Base-by-base conservation (phyloP, 1,284 basidiomycete species). In the Rhodotorula sp. region DNA sequence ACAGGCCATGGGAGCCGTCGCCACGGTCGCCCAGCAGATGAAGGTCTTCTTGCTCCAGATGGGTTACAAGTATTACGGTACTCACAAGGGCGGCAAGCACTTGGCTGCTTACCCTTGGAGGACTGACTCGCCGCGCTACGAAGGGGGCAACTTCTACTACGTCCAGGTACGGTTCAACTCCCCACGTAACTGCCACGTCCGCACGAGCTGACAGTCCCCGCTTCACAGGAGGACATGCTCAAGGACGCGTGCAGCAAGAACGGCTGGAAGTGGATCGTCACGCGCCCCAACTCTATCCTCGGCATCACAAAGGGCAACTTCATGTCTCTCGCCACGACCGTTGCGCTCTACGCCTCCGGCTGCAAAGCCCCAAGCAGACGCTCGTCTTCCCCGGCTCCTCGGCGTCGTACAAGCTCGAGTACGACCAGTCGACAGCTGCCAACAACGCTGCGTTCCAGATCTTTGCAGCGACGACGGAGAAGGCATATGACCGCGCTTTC, bases 201-300 rank as follows among this genome's bases (percentile, higher is more conserved):
- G 47, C 47, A 48, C n/a, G n/a, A 24, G 24, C 47, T 48, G 22
- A 49, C 22, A n/a, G 2, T 49, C 22, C 22, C 24, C n/a, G 15
- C 19, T 49, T 9, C 22, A 48, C 62, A 64, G 36, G 63, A 64
- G 48, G 63, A 64, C 48, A 64, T 64, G 63, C 63, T 64, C 49
- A 58, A 59, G 20, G 55, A 58, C 11, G 55, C n/a, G 7, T 17
- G 29, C 13, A n/a, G 36, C 17, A 57, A 57, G 15, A n/a, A 52
- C 34, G 48, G 62, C n/a, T 64, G 62, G 62, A 29, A 32, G 6
- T 52, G 48, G 56, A 51, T 58, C 49, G 39, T 64, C 4, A 53
- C 44, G 24, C 55, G 55, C 4, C 56, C 55, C 1, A 64, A 64
- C 63, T 64, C 59, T 6, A 51, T 64, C 27, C 20, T 58, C 56